A percentile compares a stretch with the other conserved stretches of the same genome.
Evolutionary conservation across 805 yeast genomes (phyloP).

Genomic region (Metschnikowia matae): DNA sequence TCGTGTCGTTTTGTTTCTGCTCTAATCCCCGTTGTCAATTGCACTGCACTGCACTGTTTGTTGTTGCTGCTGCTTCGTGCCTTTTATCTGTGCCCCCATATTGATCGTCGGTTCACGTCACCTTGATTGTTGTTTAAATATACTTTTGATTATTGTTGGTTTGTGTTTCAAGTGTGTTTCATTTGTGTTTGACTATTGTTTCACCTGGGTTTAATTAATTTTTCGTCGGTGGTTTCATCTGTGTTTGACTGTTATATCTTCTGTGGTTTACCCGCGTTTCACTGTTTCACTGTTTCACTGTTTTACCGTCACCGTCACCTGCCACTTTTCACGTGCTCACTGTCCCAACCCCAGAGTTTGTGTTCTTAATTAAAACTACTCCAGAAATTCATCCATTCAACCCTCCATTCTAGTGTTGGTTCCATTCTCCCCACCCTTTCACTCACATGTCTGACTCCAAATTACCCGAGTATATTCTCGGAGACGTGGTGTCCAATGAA

Average conservation of each 20-base stretch:
- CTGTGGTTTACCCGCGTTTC: background rate
- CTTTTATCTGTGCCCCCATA: background rate
- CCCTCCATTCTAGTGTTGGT: too few relatives aligned
- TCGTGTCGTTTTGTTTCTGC: background rate
- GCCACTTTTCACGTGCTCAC: background rate
- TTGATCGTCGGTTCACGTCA: background rate
- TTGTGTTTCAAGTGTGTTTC: background rate
- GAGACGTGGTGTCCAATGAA: slow-evolving; percentile 55
- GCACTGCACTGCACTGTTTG: background rate
- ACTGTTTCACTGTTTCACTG: background rate
- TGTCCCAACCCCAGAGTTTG: too few relatives aligned
- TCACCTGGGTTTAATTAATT: too few relatives aligned
- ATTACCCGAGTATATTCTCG: slow-evolving; percentile 33
- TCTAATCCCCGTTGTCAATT: background rate
- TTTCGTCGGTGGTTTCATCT: background rate
- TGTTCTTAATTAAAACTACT: too few relatives aligned
- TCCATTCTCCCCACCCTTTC: background rate
- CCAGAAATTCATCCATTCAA: too few relatives aligned
- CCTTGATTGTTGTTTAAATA: background rate
- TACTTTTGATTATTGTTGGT: too few relatives aligned
- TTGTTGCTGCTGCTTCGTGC: background rate
- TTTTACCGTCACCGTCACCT: background rate
- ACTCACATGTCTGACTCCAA: slow-evolving; percentile 4
- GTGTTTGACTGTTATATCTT: background rate
- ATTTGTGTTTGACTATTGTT: background rate